Base-by-base conservation (phyloP, 2,329 filamentous ascomycete genomes). In the Arthrobotrys iridis region DNA sequence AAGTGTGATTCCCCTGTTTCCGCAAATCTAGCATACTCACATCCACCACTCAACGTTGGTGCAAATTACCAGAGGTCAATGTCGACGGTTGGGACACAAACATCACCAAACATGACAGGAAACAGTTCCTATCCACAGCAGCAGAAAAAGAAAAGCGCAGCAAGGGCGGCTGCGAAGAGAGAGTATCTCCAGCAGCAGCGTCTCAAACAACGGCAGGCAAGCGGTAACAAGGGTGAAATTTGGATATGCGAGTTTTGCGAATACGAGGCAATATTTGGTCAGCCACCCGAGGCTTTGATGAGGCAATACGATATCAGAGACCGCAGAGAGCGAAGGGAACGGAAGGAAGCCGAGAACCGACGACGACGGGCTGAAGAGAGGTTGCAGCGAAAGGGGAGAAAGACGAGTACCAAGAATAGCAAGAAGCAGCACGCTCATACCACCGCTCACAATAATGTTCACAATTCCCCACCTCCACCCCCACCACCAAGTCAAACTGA, bases 181-280 rank as follows among this genome's bases (percentile, higher is more conserved):
- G 87, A 91, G 50, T 87, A 92, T 80, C 91, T 95, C 75, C 88
- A 91, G 79, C 77, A 87, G 88, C 67, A 96, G 95, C 81, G 88
- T 88, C 79, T 78, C 3, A 76, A 78, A 10, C 77, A 79, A 33
- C 62, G 72, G 3, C 64, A 75, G 10, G 65, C 63, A 10, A 70
- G 64, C 35, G 72, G 65, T 10, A 66, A 73, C 20, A 78, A 79
- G 45, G 90, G 92, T 77, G 92, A 97, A 76, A 87, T 93, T 58
- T 98, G 93, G 92, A 93, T 98, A 50, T 99, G 95, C 83, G 92
- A 97, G 80, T 98, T 98, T 81, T 99, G 95, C 84, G 95, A 99
- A 82, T 99, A 97, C 81, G 94, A 98, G 83, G 88, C 89, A 60
- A 97, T 99, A 57, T 98, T 97, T 81, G 94, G 94, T n/a, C 87